Base-by-base conservation (phyloP, 179 eudicot species). In the Dionaea muscipula region DNA sequence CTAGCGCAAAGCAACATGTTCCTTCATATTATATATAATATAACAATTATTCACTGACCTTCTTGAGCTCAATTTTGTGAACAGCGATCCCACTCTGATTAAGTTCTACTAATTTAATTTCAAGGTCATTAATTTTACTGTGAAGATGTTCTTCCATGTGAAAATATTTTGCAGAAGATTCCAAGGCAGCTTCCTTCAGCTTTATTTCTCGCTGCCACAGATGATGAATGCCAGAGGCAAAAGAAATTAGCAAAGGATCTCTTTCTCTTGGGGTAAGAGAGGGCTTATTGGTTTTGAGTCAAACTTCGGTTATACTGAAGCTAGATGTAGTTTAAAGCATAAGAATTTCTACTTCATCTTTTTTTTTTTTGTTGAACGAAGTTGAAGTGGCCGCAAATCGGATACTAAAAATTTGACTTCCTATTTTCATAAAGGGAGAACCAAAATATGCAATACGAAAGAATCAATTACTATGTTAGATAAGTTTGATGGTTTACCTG, bases 161-260 rank as follows among this genome's bases (percentile, higher is more conserved):
- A 75, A 77, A 91, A 36, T 81, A 76, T 65, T 67, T 76, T 46
- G 78, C 62, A 11, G 86, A 78, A 57, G 72, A 63, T 66, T 82
- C 86, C 44, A 91, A 68, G 35, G 84, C 73, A 61, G 60, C 60
- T 70, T 87, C 94, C 72, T 81, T 87, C 51, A 59, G 61, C 75
- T 84, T 82, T 28, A 87, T 74, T 61, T 84, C 83, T 69, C 67
- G 78, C 98, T 87, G 78, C 56, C 25, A 45, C 14, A 51, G 26
- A 57, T 37, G 53, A 55, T 47, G 10, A 20, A 37, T 23, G 31
- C 28, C 20, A 51, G 14, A 27, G n/a, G 31, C 24, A 17, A 4
- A 10, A n/a, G 18, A 37, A 61, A 28, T 47, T 51, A 41, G 21
- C 41, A 44, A 5, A 18, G 7, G n/a, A 7, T n/a, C n/a, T n/a